A percentile compares a stretch with the other conserved stretches of the same genome.
phyloP scores from a whole-genome alignment of 805 yeast species.

The Spathaspora girioi region DNA sequence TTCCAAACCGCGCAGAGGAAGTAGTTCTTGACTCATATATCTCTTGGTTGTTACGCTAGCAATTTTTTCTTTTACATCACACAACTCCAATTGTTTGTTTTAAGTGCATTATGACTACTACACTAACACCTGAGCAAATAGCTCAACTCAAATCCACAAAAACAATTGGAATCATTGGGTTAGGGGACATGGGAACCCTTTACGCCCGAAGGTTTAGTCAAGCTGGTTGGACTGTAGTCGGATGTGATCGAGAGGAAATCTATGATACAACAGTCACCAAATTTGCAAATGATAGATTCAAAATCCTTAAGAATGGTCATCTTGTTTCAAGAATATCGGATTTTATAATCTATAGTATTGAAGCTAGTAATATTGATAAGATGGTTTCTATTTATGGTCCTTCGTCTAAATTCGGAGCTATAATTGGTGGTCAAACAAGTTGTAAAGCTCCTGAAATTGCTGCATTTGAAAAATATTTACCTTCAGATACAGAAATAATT shows the following conservation, averaged over 20 bases:
- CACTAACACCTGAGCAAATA: slow-evolving; percentile 8
- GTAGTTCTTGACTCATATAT: not conserved
- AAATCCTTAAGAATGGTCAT: slow-evolving; percentile 75
- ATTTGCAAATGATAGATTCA: slow-evolving; percentile 42
- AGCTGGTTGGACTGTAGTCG: slow-evolving; percentile 88
- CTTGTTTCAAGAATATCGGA: slow-evolving; percentile 78
- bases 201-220: slow-evolving; percentile 75
- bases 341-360: slow-evolving; percentile 85
- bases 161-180: slow-evolving; percentile 85
- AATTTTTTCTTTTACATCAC: not conserved
- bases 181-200: slow-evolving; percentile 94
- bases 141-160: slow-evolving; percentile 30
- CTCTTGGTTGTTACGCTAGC: not conserved
- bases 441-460: slow-evolving; percentile 87
- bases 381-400: slow-evolving; percentile 81
- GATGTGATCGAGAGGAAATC: slow-evolving; percentile 76
- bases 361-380: slow-evolving; percentile 75
- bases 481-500: slow-evolving; percentile 77
- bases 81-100: too few relatives aligned
- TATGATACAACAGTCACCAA: slow-evolving; percentile 43
- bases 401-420: slow-evolving; percentile 79
- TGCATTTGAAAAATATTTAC: slow-evolving; percentile 76
- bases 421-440: slow-evolving; percentile 98
- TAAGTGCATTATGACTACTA: not conserved
- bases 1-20: not conserved